Conservation (phyloP, 805 yeast species). For the Hanseniaspora meyeri region DNA sequence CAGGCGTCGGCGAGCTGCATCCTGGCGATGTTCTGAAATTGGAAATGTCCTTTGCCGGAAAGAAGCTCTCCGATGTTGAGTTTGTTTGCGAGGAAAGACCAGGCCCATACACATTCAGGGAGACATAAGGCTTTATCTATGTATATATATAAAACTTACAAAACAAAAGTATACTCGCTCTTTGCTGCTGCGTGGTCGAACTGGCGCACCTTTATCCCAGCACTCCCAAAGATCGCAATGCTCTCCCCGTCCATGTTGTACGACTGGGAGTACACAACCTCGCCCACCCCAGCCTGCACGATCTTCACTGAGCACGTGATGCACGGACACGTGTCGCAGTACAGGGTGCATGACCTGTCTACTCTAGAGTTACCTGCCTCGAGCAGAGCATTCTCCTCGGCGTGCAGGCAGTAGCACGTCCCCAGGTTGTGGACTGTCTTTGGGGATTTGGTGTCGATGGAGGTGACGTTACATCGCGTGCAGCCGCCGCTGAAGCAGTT, state of each 20-base stretch:
- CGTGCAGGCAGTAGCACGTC: slow-evolving; percentile 89
- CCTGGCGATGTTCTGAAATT: slow-evolving; percentile 75
- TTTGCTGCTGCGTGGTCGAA: slow-evolving; percentile 23
- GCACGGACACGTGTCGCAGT: slow-evolving; percentile 97
- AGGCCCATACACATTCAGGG: slow-evolving; percentile 47
- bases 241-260: slow-evolving; percentile 85
- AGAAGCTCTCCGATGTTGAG: slow-evolving; percentile 38
- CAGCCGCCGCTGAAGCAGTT: slow-evolving; percentile 98
- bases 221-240: slow-evolving; percentile 57
- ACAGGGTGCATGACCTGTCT: slow-evolving; percentile 43
- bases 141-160: neutral
- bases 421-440: slow-evolving; percentile 33
- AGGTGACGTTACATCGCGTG: slow-evolving; percentile 66
- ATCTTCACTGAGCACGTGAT: slow-evolving; percentile 90
- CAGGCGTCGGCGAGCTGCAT: slow-evolving; percentile 77
- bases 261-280: slow-evolving; percentile 84
- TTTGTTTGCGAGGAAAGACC: slow-evolving; percentile 35
- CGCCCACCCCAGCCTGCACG: slow-evolving; percentile 80
- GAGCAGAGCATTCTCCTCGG: slow-evolving; percentile 89
- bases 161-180: neutral
- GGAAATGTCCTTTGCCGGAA: slow-evolving; percentile 43
- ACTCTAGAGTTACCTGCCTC: slow-evolving; percentile 89
- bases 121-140: slow-evolving; percentile 23
- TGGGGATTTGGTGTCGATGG: slow-evolving; percentile 32
- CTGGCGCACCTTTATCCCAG: slow-evolving; percentile 61